Evolutionary conservation across 2,329 filamentous ascomycete species (phyloP).

Genomic region (Aspergillus oerlinghausenensis): DNA sequence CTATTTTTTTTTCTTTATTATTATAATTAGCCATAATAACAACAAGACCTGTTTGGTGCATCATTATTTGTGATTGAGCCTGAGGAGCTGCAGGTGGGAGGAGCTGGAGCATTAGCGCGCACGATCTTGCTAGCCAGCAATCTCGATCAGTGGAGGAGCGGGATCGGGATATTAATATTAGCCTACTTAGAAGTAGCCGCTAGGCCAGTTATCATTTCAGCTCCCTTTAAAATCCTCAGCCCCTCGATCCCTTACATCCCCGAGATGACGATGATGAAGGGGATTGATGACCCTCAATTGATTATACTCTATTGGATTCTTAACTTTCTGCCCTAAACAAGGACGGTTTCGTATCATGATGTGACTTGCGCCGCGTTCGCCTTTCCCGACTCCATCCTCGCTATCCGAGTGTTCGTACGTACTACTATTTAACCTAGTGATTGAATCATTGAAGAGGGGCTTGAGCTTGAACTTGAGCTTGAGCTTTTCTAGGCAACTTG

Average conservation of each 20-base stretch:
- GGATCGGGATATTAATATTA: background rate
- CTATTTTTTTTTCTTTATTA: background rate
- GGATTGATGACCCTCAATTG: background rate
- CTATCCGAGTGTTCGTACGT: background rate
- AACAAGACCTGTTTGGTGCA: background rate
- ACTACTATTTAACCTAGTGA: background rate
- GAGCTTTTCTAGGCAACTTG: background rate
- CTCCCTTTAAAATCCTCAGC: background rate
- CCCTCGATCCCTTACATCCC: background rate
- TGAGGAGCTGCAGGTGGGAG: background rate
- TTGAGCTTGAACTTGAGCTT: background rate
- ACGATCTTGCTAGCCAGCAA: constrained; percentile 5
- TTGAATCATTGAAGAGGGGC: background rate
- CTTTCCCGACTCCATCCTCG: too few relatives aligned
- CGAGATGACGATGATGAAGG: background rate
- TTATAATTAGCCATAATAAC: background rate
- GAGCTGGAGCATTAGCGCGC: constrained; percentile 4
- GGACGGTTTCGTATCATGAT: background rate
- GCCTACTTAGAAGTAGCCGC: too few relatives aligned
- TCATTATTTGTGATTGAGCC: background rate
- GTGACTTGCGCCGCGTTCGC: background rate
- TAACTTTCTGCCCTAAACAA: background rate
- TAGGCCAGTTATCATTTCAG: background rate
- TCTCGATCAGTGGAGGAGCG: background rate
- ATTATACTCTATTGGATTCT: background rate